phyloP scores from a whole-genome alignment of 768 basidiomycete genomes.

The Suillus sp. region DNA sequence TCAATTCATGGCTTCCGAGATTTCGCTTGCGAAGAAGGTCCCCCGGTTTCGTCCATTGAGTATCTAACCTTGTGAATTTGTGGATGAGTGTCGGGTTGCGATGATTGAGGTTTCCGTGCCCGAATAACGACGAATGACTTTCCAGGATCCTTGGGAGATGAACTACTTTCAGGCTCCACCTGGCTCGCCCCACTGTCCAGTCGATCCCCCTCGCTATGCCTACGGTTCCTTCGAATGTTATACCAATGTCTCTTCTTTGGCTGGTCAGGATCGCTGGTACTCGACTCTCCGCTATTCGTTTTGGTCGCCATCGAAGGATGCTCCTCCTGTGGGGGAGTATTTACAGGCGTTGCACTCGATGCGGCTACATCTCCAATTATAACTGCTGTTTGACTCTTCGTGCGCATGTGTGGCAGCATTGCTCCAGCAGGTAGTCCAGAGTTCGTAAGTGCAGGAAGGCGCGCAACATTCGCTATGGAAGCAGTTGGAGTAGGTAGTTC shows the following conservation, averaged over 20 bases:
- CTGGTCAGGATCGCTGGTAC: slow-evolving; percentile 46
- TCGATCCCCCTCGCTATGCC: slow-evolving; percentile 57
- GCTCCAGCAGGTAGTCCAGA: slow-evolving; percentile 58
- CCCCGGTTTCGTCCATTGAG: slow-evolving; percentile 33
- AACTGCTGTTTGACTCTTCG: slow-evolving; percentile 82
- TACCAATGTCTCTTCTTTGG: slow-evolving; percentile 75
- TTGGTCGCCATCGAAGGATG: slow-evolving; percentile 23
- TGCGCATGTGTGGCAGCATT: slow-evolving; percentile 70
- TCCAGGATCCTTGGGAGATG: slow-evolving; percentile 40
- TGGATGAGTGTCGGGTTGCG: slow-evolving; percentile 26
- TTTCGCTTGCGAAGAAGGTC: slow-evolving; percentile 15
- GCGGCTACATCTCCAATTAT: slow-evolving; percentile 61
- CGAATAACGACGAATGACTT: slow-evolving; percentile 73
- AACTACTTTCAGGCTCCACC: slow-evolving; percentile 31
- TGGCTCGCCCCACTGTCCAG: slow-evolving; percentile 29
- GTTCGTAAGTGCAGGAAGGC: slow-evolving; percentile 37
- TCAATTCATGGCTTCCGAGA: slow-evolving; percentile 5
- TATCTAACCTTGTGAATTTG: slow-evolving; percentile 27
- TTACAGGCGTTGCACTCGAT: slow-evolving; percentile 23
- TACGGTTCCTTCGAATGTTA: slow-evolving; percentile 57
- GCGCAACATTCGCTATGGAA: slow-evolving; percentile 48
- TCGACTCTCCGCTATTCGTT: slow-evolving; percentile 19
- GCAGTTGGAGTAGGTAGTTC: slow-evolving; percentile 54
- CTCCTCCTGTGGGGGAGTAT: slow-evolving; percentile 18
- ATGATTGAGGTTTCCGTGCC: slow-evolving; percentile 47